Base-by-base conservation (phyloP, 2,329 filamentous ascomycete species). In the Colletotrichum camelliae region DNA sequence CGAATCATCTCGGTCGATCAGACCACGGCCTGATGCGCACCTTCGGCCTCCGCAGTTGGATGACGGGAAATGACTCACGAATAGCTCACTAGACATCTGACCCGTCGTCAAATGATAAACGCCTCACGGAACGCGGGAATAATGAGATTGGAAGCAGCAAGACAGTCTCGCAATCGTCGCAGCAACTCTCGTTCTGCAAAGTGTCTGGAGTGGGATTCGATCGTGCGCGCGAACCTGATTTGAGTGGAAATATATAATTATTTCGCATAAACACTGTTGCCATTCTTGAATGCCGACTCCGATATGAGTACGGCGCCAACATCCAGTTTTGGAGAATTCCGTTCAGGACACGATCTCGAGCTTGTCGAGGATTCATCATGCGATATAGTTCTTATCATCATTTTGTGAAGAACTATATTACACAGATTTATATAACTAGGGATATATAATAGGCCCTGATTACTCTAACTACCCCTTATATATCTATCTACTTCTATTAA, bases 271-370 rank as follows among this genome's bases (percentile, higher is more conserved):
- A 0, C 4, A 10, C 3, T 21, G 74, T 21, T 48, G 43, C 43
- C 18, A 48, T 60, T 76, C 78, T 13, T 80, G 79, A 80, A 80
- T 4, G 78, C 83, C 83, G 15, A 83, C 76, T 7, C 82, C 85
- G 35, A 87, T 84, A 7, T 81, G 65, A 0, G 85, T 87, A 68
- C 87, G 82, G 80, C 84, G 82, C 80, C 85, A 85, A 77, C 83
- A 86, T 52, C 86, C 86, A 10, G 81, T 81, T 24, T 80, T 82
- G 82, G 90, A 89, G 70, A 87, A 85, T 76, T 90, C 88, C 1
- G 80, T 67, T 88, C 88, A 89, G 4, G 83, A 80, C 3, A 82
- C 80, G 2, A 89, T 31, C 74, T 89, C 88, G 0, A 90, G 83
- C 52, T 57, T 57, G 24, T 57, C 52, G 21, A 27, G 12, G 21